These are phyloP conservation scores for Candida buenavistaensis DNA, from an alignment of 1,139 yeast species.

Conservation along the genomic window DNA sequence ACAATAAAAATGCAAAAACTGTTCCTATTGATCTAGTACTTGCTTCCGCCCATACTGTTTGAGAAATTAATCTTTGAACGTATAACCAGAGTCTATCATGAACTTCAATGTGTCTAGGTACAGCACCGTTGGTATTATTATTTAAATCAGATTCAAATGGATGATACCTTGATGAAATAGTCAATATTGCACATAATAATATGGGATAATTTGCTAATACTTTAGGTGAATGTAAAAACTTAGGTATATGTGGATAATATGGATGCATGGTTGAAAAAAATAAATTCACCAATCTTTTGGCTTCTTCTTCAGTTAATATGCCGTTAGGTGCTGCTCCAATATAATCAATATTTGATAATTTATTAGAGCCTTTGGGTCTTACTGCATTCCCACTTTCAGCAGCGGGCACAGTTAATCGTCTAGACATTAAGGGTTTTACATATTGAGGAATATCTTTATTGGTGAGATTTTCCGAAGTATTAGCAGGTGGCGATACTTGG, in stretches of 20 bases:
- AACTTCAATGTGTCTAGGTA: constrained; percentile 55
- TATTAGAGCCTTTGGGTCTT: constrained; percentile 55
- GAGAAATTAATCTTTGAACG: constrained; percentile 79
- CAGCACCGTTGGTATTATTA: constrained; percentile 26
- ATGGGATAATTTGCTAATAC: constrained; percentile 78
- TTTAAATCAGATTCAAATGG: constrained; percentile 34
- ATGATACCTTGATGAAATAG: constrained; percentile 78
- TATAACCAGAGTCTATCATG: constrained; percentile 84
- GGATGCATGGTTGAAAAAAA: constrained; percentile 85
- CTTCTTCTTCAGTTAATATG: constrained; percentile 68
- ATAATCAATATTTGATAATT: constrained; percentile 61
- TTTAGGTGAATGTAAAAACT: constrained; percentile 64
- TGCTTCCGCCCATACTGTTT: constrained; percentile 94
- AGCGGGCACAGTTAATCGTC: constrained; percentile 29
- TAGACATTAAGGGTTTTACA: constrained; percentile 15
- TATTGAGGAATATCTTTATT: constrained; percentile 16
- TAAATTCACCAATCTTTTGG: constrained; percentile 57
- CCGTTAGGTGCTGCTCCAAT: constrained; percentile 54
- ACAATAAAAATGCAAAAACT: constrained; percentile 76
- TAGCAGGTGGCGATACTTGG: neutral
- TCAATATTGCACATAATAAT: constrained; percentile 73
- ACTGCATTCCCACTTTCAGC: constrained; percentile 45
- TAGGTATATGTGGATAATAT: constrained; percentile 83
- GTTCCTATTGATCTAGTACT: constrained; percentile 87
- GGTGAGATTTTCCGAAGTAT: neutral